Evolutionary conservation across 305 asterid genomes (phyloP).

Genomic region (Coffea humblotiana): DNA sequence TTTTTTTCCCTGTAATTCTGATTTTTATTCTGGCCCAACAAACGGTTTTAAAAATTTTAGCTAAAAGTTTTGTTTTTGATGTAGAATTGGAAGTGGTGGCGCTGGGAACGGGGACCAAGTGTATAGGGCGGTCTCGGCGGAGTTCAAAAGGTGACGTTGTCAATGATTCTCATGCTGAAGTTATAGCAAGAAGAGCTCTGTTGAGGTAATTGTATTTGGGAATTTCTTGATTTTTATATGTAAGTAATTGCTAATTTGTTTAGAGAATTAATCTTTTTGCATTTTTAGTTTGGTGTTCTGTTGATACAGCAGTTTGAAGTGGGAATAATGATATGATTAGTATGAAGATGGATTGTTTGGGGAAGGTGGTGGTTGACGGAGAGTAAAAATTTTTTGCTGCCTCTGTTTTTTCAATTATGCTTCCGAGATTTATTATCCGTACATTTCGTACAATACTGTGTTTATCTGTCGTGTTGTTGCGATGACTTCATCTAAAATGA

Average conservation of each 20-base stretch:
- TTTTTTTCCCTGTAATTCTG: neutral
- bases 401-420: neutral
- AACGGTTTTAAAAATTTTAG: neutral
- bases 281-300: too few species aligned
- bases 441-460: neutral
- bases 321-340: too few species aligned
- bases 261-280: too few species aligned
- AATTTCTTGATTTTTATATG: conserved; percentile 5
- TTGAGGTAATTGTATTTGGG: conserved; percentile 45
- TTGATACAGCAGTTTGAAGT: too few species aligned
- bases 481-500: neutral
- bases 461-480: neutral
- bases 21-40: neutral
- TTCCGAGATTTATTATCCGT: neutral
- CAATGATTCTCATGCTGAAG: conserved; percentile 92
- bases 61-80: neutral
- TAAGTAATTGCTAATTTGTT: neutral
- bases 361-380: too few species aligned
- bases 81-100: conserved; percentile 71
- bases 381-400: too few species aligned
- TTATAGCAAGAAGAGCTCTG: conserved; percentile 81
- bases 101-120: conserved; percentile 92
- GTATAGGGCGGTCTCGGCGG: conserved; percentile 70
- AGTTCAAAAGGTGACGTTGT: conserved; percentile 74
- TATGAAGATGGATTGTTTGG: too few species aligned